phyloP scores from a whole-genome alignment of 108 stramenopile species.

The Nitzschia sp. region DNA sequence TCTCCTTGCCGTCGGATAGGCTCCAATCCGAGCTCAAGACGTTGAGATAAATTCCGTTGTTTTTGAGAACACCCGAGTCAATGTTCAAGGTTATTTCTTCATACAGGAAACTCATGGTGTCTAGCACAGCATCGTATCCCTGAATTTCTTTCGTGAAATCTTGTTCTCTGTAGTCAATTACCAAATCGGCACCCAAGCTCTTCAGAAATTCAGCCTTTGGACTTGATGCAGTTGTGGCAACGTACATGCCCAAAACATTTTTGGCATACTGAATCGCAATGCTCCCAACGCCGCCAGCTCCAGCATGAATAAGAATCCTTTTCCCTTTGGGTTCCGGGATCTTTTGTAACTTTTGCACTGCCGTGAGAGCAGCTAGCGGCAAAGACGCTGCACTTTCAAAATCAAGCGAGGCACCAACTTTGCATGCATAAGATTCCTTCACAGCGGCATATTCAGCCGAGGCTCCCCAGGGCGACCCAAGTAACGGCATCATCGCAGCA shows the following conservation, averaged over 20 bases:
- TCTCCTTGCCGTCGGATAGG: constrained; percentile 23
- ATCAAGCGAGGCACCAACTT: background rate
- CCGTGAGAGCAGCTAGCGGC: constrained; percentile 37
- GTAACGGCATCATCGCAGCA: constrained; percentile 36
- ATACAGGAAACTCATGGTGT: constrained; percentile 41
- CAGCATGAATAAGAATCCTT: constrained; percentile 40
- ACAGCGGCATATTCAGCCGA: constrained; percentile 37
- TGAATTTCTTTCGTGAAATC: constrained; percentile 24
- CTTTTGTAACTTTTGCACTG: constrained; percentile 24
- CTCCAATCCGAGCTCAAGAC: constrained; percentile 37
- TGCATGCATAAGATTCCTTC: constrained; percentile 8
- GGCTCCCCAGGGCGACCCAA: constrained; percentile 30
- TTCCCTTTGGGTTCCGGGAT: constrained; percentile 1
- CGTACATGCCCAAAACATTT: constrained; percentile 22
- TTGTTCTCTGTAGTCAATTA: constrained; percentile 27
- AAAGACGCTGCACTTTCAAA: constrained; percentile 28
- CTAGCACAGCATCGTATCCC: constrained; percentile 35
- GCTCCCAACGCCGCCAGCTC: constrained; percentile 39
- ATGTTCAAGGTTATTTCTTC: constrained; percentile 19
- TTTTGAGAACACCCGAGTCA: constrained; percentile 13
- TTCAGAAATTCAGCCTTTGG: constrained; percentile 22
- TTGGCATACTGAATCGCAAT: constrained; percentile 49
- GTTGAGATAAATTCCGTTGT: constrained; percentile 30
- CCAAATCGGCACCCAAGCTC: constrained; percentile 23
- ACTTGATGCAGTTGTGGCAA: constrained; percentile 32